Percentiles rank a stretch among this genome's conserved stretches.
These are phyloP conservation scores for Aspergillus uvarum DNA, from an alignment of 2,329 filamentous ascomycete genomes.

Conservation along the genomic window DNA sequence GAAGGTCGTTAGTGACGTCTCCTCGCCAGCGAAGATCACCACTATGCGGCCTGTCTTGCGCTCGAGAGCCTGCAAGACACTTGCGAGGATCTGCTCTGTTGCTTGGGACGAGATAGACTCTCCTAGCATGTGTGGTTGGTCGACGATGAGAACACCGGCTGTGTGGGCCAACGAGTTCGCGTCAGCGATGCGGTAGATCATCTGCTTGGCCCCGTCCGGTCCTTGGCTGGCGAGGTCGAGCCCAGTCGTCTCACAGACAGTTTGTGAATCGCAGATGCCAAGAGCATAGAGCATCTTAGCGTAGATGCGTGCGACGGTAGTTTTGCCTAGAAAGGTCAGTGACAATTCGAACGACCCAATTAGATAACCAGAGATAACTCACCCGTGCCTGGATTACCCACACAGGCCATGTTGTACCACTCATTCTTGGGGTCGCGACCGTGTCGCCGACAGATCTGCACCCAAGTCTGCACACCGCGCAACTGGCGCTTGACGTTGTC, in stretches of 20 bases:
- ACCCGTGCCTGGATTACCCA: constrained; percentile 22
- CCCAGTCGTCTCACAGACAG: constrained; percentile 16
- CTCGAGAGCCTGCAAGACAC: constrained; percentile 18
- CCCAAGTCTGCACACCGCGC: constrained; percentile 20
- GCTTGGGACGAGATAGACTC: constrained; percentile 2
- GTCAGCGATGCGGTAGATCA: constrained; percentile 15
- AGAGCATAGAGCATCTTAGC: constrained; percentile 23
- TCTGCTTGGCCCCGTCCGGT: constrained; percentile 6
- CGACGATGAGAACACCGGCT: constrained; percentile 18
- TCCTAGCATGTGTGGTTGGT: constrained; percentile 13
- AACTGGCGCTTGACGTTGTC: constrained; percentile 23
- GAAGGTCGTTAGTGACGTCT: constrained; percentile 12
- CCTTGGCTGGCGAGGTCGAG: constrained; percentile 16
- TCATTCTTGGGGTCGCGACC: constrained; percentile 21
- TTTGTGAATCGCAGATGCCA: constrained; percentile 16
- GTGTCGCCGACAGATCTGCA: constrained; percentile 23
- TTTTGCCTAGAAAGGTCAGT: constrained; percentile 12
- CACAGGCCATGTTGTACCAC: constrained; percentile 23
- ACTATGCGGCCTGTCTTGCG: constrained; percentile 15
- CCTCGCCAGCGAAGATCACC: constrained; percentile 17
- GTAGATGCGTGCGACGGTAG: constrained; percentile 20
- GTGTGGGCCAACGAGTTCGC: constrained; percentile 9
- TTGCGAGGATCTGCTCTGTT: constrained; percentile 12
- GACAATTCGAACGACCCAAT: neutral
- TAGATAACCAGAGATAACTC: neutral